Base-by-base conservation (phyloP, 2,329 filamentous ascomycete genomes). In the Hortaea werneckii region DNA sequence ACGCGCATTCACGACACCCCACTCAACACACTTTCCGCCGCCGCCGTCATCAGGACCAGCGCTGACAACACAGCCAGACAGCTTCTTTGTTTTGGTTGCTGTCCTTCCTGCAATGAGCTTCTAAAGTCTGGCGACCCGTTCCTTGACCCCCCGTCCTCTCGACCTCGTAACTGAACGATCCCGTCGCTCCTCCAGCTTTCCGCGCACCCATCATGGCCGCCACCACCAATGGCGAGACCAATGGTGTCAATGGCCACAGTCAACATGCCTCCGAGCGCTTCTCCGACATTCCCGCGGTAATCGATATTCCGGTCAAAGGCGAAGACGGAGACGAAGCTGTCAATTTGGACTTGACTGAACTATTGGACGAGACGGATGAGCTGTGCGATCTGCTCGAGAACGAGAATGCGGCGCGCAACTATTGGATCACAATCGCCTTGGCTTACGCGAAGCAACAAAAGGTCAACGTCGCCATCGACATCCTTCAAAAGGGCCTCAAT, bases 341-440 rank as follows among this genome's bases (percentile, higher is more conserved):
- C 65, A 92, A 96, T 70, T 87, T 98, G 59, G 87, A 94, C 62
- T 79, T 96, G 44, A 84, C 89, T 62, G 87, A 90, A 54, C 80
- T 95, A 35, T 79, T 89, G 50, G 92, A 96, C 64, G 92, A 63
- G 42, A 96, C 62, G 87, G 13, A 95, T 86, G 92, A 98, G 70
- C 77, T 98, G 5, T 98, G 92, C 66, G 92, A 87, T 29, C 77
- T 98, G 42, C 80, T 98, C 52, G 90, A 98, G 69, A 94, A 92
- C 61, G 94, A 98, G 66, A 82, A 83, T 60, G 89, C 88, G 11
- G 84, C 87, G 34, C 88, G 90, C 59, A 87, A 83, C 43, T 94
- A 94, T 57, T 98, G 94, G 94, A 90, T 98, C 75, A 90, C 87
- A n/a, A 92, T 96, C 54, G 86, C 94, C 37, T 76, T 96, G 48